These are phyloP conservation scores for Pleurotus pulmonarius DNA, from an alignment of 768 basidiomycete genomes.

Conservation along the genomic window DNA sequence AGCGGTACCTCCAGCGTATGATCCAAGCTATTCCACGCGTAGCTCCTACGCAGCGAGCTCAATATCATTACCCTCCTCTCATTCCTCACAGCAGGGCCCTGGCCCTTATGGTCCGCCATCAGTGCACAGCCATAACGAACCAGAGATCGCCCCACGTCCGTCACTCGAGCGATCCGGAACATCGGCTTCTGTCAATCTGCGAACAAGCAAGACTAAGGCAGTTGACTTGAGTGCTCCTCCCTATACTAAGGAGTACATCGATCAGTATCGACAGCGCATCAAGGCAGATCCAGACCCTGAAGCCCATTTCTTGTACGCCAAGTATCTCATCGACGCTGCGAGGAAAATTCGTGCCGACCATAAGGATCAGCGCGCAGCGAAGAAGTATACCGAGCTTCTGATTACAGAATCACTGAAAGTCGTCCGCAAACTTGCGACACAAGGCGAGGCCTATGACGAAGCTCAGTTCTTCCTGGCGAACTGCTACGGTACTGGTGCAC, in stretches of 20 bases:
- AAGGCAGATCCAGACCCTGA: constrained; percentile 98
- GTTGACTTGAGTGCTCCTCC: constrained; percentile 81
- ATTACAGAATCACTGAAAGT: constrained; percentile 89
- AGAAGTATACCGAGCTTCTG: constrained; percentile 87
- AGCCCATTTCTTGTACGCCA: constrained; percentile 96
- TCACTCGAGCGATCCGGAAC: constrained; percentile 56
- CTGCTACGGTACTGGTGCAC: constrained; percentile 91
- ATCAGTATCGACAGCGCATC: constrained; percentile 95
- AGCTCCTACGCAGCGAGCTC: constrained; percentile 18
- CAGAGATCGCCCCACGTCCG: constrained; percentile 58
- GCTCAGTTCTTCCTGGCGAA: constrained; percentile 99
- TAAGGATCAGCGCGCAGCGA: constrained; percentile 77
- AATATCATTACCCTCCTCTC: constrained; percentile 21
- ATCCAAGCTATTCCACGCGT: constrained; percentile 21
- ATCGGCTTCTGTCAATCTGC: constrained; percentile 48
- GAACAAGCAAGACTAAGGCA: constrained; percentile 72
- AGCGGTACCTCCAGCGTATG: constrained; percentile 15
- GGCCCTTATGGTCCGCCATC: constrained; percentile 16
- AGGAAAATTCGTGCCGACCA: constrained; percentile 78
- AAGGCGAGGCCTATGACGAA: constrained; percentile 88
- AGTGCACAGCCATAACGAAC: constrained; percentile 22
- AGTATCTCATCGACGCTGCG: constrained; percentile 97
- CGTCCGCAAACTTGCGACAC: constrained; percentile 87
- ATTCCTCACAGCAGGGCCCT: constrained; percentile 25
- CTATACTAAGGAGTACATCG: constrained; percentile 94